Conservation (phyloP, 140 eudicot species). For the Eryngium alpinum region DNA sequence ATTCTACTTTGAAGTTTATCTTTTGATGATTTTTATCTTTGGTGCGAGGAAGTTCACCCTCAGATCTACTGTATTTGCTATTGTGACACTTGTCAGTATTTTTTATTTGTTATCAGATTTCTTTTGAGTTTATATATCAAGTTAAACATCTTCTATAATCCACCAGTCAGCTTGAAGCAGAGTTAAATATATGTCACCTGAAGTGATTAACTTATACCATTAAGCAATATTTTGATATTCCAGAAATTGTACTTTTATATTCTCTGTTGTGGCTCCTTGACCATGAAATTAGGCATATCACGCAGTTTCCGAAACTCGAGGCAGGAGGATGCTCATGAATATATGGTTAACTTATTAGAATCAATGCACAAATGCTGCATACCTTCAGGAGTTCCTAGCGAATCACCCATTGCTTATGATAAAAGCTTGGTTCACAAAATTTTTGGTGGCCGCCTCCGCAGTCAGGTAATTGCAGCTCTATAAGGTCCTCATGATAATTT, state of each 20-base stretch:
- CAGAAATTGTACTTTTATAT: neutral
- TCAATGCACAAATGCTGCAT: conserved; percentile 98
- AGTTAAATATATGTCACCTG: neutral
- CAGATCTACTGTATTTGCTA: neutral
- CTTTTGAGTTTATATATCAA: neutral
- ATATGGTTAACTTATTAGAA: conserved; percentile 88
- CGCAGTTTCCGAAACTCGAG: conserved; percentile 79
- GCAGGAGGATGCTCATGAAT: conserved; percentile 98
- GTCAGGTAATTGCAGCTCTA: conserved; percentile 53
- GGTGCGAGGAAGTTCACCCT: neutral
- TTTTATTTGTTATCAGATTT: no score
- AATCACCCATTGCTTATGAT: conserved; percentile 94
- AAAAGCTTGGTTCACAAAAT: conserved; percentile 93
- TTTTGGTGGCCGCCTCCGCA: conserved; percentile 95
- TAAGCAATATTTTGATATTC: neutral
- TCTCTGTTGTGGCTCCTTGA: conserved; percentile 36
- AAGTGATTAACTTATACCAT: neutral
- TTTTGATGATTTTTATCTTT: neutral
- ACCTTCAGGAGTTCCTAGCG: conserved; percentile 85
- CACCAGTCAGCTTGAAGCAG: neutral
- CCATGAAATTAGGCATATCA: conserved; percentile 60
- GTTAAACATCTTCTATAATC: neutral
- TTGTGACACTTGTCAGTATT: neutral
- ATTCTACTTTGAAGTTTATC: neutral
- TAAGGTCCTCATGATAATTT: neutral